A percentile compares a stretch with the other conserved stretches of the same genome.
Conservation (phyloP, 805 yeast species). For the Blastobotrys terrestris region DNA sequence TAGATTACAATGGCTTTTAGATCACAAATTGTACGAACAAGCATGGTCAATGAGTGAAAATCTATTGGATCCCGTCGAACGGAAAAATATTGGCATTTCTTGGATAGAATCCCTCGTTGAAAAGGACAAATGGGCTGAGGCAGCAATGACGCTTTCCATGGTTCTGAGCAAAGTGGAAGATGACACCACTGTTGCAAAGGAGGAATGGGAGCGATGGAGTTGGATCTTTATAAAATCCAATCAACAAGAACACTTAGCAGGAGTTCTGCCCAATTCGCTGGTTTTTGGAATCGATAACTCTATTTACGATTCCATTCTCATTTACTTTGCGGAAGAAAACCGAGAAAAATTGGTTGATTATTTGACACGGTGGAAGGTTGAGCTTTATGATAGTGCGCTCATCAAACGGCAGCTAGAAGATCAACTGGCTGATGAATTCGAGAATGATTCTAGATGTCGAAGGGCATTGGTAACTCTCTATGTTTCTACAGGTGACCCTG, state of each 20-base stretch:
- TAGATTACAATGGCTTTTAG: conserved; percentile 65
- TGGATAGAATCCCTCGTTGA: conserved; percentile 36
- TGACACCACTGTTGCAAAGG: conserved; percentile 1
- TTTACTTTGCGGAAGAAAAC: conserved; percentile 39
- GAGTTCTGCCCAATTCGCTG: conserved; percentile 48
- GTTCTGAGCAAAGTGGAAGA: conserved; percentile 32
- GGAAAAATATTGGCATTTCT: conserved; percentile 55
- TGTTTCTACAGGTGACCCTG: conserved; percentile 50
- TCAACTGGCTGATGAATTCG: background rate
- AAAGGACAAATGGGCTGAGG: conserved; percentile 47
- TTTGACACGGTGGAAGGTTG: conserved; percentile 52
- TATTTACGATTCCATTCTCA: conserved; percentile 44
- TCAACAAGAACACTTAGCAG: conserved; percentile 43
- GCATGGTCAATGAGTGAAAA: conserved; percentile 78
- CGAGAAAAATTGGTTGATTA: conserved; percentile 37
- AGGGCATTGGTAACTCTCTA: conserved; percentile 39
- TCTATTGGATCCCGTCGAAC: conserved; percentile 43
- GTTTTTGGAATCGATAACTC: conserved; percentile 31
- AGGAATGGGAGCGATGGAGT: conserved; percentile 65
- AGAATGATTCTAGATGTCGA: conserved; percentile 9
- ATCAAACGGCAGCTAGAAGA: conserved; percentile 34
- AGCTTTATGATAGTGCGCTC: conserved; percentile 41
- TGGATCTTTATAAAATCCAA: conserved; percentile 44
- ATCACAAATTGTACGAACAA: conserved; percentile 45
- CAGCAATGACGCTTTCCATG: conserved; percentile 43